These are phyloP conservation scores for Myriosclerotinia duriaeana DNA, from an alignment of 2,329 filamentous ascomycete genomes.

Conservation along the genomic window DNA sequence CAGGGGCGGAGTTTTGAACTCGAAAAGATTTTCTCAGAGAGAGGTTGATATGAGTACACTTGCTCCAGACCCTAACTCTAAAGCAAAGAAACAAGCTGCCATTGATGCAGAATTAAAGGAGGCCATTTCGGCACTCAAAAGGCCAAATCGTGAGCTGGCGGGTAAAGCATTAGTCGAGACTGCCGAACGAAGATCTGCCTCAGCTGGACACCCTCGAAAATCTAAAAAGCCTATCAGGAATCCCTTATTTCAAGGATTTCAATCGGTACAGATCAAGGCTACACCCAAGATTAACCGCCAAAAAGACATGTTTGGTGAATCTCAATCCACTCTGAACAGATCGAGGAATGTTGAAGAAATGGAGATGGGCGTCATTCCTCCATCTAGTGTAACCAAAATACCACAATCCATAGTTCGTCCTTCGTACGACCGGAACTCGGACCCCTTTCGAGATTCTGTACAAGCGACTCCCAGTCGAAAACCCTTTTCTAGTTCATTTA, in stretches of 20 bases:
- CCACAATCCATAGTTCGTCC: conserved; percentile 33
- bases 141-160: conserved; percentile 71
- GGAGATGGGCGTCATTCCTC: conserved; percentile 28
- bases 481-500: conserved; percentile 6
- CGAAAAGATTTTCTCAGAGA: conserved; percentile 50
- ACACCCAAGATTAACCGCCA: conserved; percentile 39
- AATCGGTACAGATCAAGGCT: conserved; percentile 40
- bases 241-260: conserved; percentile 40
- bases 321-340: conserved; percentile 24
- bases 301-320: conserved; percentile 33
- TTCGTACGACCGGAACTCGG: conserved; percentile 23
- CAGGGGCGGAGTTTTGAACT: conserved; percentile 41
- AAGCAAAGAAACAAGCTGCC: conserved; percentile 62
- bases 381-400: conserved; percentile 36
- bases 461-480: conserved; percentile 39
- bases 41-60: conserved; percentile 56
- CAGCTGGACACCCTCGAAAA: conserved; percentile 50
- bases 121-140: conserved; percentile 71
- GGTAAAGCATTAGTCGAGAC: conserved; percentile 67
- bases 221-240: conserved; percentile 51
- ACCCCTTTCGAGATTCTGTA: conserved; percentile 32
- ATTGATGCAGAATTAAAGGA: conserved; percentile 70
- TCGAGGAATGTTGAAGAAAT: conserved; percentile 25
- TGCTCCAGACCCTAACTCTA: conserved; percentile 54
- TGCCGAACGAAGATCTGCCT: conserved; percentile 58